Conservation (phyloP, 176 grass and related monocot species). For the Eremochloa ophiuroides region DNA sequence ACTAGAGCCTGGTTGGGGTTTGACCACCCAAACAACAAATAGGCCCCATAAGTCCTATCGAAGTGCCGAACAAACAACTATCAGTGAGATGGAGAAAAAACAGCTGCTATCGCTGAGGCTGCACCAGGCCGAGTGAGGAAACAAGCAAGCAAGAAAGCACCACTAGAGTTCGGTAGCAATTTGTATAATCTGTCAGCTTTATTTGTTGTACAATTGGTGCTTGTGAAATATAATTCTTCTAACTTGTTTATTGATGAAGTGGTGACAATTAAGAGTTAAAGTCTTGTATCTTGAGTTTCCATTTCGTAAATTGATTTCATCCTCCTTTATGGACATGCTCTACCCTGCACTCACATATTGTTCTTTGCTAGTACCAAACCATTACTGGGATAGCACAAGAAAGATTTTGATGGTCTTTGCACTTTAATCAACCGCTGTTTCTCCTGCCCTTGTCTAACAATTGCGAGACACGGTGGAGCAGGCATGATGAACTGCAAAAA, state of each 20-base stretch:
- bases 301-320: no score
- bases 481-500: slow-evolving; percentile 99
- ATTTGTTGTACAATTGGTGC: neutral
- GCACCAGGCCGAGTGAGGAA: slow-evolving; percentile 22
- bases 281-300: neutral
- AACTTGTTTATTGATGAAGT: neutral
- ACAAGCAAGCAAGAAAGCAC: neutral
- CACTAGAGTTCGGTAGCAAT: no score
- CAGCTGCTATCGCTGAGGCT: neutral
- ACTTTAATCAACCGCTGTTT: slow-evolving; percentile 51
- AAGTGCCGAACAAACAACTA: no score
- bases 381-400: slow-evolving; percentile 12
- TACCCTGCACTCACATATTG: neutral
- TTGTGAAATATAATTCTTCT: neutral
- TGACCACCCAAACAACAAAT: no score
- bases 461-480: slow-evolving; percentile 59
- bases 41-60: no score
- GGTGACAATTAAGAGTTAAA: neutral
- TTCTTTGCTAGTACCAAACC: slow-evolving; percentile 19
- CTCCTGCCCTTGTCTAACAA: slow-evolving; percentile 83
- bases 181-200: neutral
- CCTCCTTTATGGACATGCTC: neutral
- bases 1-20: no score
- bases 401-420: slow-evolving; percentile 43
- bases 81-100: no score